Base-by-base conservation (phyloP, 2,329 filamentous ascomycete genomes). In the Penicillium italicum region DNA sequence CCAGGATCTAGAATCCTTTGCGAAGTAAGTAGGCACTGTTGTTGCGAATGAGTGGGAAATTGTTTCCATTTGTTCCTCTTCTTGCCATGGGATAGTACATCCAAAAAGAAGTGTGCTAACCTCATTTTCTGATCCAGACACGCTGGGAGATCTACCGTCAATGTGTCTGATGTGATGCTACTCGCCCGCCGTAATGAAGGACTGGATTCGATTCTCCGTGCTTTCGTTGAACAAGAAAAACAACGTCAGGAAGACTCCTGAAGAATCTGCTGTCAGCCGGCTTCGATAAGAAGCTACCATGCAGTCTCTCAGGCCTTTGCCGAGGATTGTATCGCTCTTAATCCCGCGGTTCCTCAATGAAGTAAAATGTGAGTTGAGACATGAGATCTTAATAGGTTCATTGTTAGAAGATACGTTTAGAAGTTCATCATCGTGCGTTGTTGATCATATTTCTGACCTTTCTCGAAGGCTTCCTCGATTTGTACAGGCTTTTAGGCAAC, bases 161-260 rank as follows among this genome's bases (percentile, higher is more conserved):
- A 86, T 36, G 88, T 88, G 0, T 88, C 92, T 49, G 94, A 99
- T 70, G 92, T 97, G 12, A 77, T 97, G 66, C 82, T 99, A 8
- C 83, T 99, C 30, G 87, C 90, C 26, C 81, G 94, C 58, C 85
- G 93, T 56, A 99, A 97, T 66, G 89, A 92, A 54, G 91, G 91
- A 18, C 75, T 99, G 20, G 85, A 92, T 63, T 81, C 81, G 16
- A 85, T 97, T 33, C 81, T 99, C 69, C 68, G 66, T 11, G 65
- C 71, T 6, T 76, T 73, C 48, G 58, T 72, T 16, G 71, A 72
- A 47, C 69, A 71, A 48, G 51, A 54, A 10, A 54, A 54, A 22
- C 44, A 66, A 43, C 69, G 62, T 8, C 61, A 67, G 36, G 59
- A 66, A 31, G 58, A 58, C 8, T 59, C 64, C 18, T 68, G 61